Conservation (phyloP, 176 grass and related monocot species). For the Musa itinerans region DNA sequence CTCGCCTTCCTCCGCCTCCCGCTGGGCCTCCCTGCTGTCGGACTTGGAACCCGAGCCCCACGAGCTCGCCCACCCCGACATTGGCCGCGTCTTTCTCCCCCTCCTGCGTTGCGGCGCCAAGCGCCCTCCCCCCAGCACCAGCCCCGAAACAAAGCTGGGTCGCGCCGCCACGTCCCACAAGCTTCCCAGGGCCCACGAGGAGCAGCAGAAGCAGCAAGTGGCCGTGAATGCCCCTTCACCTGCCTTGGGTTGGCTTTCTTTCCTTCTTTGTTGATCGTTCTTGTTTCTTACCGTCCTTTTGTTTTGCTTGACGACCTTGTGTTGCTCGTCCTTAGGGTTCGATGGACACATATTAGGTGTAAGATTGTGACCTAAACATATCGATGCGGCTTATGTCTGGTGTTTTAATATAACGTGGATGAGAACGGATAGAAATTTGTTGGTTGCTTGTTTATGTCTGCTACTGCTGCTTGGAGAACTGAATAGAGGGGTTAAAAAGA, state of each 20-base stretch:
- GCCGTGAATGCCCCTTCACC: not conserved
- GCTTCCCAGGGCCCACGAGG: not conserved
- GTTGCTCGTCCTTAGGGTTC: too few relatives aligned
- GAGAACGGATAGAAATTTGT: not conserved
- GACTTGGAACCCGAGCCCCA: conserved; percentile 40
- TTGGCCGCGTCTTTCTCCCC: conserved; percentile 52
- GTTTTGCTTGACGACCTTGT: not conserved
- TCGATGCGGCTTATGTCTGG: too few relatives aligned
- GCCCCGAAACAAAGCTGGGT: not conserved
- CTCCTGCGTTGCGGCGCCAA: conserved; percentile 25
- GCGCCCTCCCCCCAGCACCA: conserved; percentile 19
- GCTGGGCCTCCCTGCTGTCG: not conserved
- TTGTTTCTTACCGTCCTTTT: not conserved
- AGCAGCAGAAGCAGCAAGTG: not conserved
- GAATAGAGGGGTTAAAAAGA: too few relatives aligned
- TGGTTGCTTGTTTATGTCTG: not conserved
- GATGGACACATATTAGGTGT: too few relatives aligned
- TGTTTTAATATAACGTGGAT: not conserved
- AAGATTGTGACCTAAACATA: too few relatives aligned
- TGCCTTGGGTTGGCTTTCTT: not conserved
- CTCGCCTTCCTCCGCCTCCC: not conserved
- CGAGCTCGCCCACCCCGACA: conserved; percentile 28
- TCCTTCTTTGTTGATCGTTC: too few relatives aligned
- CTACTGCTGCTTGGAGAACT: not conserved
- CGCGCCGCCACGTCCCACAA: not conserved